These are phyloP conservation scores for Citrus trifoliata DNA, from an alignment of 345 rosid species.

Conservation along the genomic window DNA sequence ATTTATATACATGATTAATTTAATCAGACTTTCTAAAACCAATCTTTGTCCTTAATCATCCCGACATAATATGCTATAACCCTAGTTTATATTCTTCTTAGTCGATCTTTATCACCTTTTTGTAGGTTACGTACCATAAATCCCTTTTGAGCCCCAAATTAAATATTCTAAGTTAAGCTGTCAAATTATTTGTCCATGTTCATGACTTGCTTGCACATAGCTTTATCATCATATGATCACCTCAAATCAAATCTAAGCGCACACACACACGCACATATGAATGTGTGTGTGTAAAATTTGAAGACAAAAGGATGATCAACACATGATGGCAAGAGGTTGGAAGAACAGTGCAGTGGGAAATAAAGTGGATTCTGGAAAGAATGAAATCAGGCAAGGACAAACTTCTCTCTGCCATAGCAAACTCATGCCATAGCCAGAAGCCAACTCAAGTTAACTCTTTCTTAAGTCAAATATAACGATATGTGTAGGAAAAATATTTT, in stretches of 20 bases:
- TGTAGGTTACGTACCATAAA: slow-evolving; percentile 2
- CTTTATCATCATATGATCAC: background rate
- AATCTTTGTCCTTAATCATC: slow-evolving; percentile 31
- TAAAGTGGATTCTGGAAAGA: slow-evolving; percentile 19
- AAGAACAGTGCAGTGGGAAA: slow-evolving; percentile 23
- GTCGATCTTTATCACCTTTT: slow-evolving; percentile 14
- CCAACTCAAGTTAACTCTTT: slow-evolving; percentile 5
- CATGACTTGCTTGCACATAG: background rate
- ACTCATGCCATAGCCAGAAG: background rate
- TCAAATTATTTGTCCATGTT: background rate
- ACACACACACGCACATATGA: too few relatives aligned
- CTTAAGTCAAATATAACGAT: too few relatives aligned
- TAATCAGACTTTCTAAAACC: slow-evolving; percentile 1
- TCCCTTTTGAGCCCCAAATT: background rate
- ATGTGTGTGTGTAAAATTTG: too few relatives aligned
- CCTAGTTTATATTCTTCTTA: slow-evolving; percentile 4
- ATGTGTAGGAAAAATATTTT: too few relatives aligned
- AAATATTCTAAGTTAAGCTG: background rate
- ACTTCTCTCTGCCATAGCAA: background rate
- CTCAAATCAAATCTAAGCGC: background rate
- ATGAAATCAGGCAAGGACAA: background rate
- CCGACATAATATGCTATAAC: slow-evolving; percentile 6
- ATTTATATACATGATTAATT: background rate
- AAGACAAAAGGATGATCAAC: background rate
- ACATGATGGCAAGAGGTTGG: slow-evolving; percentile 8